Percentiles rank a stretch among this genome's conserved stretches.
Evolutionary conservation across 2,329 filamentous ascomycete species (phyloP).

Genomic region (Ilyonectria sp.): DNA sequence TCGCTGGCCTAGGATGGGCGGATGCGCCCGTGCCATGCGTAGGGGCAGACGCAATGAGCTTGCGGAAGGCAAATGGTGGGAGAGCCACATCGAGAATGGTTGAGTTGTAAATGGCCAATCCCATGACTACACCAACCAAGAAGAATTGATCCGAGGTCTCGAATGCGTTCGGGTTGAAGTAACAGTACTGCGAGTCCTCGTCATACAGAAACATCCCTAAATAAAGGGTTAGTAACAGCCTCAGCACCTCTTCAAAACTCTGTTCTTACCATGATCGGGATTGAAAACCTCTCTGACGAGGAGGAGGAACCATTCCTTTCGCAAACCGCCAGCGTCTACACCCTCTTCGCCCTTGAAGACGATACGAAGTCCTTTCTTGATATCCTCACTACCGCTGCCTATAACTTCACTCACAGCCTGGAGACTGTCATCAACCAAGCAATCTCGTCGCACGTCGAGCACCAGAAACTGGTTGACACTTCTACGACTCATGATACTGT

Average conservation of each 20-base stretch:
- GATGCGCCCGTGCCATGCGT: slow-evolving; percentile 67
- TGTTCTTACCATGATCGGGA: slow-evolving; percentile 82
- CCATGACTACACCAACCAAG: slow-evolving; percentile 88
- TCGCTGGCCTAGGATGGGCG: slow-evolving; percentile 71
- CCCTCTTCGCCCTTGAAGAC: slow-evolving; percentile 92
- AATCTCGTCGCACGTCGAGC: slow-evolving; percentile 85
- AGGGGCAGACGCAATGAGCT: slow-evolving; percentile 85
- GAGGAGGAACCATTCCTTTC: slow-evolving; percentile 95
- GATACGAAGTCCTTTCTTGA: slow-evolving; percentile 91
- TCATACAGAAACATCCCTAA: slow-evolving; percentile 93
- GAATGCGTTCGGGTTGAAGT: slow-evolving; percentile 92
- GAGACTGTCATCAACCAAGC: slow-evolving; percentile 89
- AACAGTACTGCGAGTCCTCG: slow-evolving; percentile 90
- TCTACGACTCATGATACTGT: slow-evolving; percentile 84
- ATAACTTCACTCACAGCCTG: slow-evolving; percentile 88
- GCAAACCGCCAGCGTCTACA: slow-evolving; percentile 88
- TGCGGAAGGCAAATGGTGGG: slow-evolving; percentile 91
- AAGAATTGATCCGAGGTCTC: slow-evolving; percentile 95
- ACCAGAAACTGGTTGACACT: slow-evolving; percentile 84
- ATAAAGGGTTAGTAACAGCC: slow-evolving; percentile 30
- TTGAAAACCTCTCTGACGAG: slow-evolving; percentile 92
- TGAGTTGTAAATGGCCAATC: slow-evolving; percentile 94
- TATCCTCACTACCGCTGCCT: slow-evolving; percentile 84
- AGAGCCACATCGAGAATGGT: slow-evolving; percentile 92
- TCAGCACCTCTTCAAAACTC: not conserved